Percentiles rank a stretch among this genome's conserved stretches.
Conservation (phyloP, 352 stramenopile species). For the Phytophthora agathidicida region DNA sequence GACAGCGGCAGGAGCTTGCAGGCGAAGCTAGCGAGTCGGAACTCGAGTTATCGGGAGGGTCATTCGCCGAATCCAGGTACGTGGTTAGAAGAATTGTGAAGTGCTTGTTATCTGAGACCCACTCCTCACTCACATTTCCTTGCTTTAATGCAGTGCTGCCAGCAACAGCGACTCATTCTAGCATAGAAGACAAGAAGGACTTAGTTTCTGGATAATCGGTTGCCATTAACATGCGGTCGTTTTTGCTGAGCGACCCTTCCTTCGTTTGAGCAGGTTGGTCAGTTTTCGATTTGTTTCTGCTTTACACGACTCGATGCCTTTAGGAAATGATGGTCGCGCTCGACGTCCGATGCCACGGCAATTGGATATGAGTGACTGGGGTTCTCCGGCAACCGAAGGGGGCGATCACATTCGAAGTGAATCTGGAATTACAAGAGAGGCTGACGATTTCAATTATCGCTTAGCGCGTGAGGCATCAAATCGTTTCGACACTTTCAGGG, state of each 20-base stretch:
- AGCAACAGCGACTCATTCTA: conserved; percentile 70
- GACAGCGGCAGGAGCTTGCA: conserved; percentile 14
- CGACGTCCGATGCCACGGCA: conserved; percentile 54
- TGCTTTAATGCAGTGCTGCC: conserved; percentile 36
- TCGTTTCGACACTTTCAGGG: conserved; percentile 2
- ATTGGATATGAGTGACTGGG: conserved; percentile 54
- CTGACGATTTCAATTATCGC: conserved; percentile 7
- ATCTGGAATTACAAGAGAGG: neutral
- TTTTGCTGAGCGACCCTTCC: conserved; percentile 31
- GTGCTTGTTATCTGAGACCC: neutral
- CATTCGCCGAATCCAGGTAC: conserved; percentile 76
- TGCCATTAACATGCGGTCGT: conserved; percentile 20
- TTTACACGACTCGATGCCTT: conserved; percentile 16
- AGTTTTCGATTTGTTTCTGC: conserved; percentile 28
- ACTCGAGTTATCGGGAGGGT: conserved; percentile 61
- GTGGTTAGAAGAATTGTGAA: neutral
- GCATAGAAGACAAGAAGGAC: neutral
- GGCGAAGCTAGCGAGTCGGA: conserved; percentile 40
- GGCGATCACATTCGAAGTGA: neutral
- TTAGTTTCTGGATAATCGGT: conserved; percentile 16
- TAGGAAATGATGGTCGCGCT: conserved; percentile 31
- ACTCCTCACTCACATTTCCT: neutral
- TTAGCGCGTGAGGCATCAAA: conserved; percentile 3
- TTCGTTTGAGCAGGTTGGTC: neutral
- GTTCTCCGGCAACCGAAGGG: conserved; percentile 5